Base-by-base conservation (phyloP, 2,329 filamentous ascomycete species). In the Salinomyces thailandicus region DNA sequence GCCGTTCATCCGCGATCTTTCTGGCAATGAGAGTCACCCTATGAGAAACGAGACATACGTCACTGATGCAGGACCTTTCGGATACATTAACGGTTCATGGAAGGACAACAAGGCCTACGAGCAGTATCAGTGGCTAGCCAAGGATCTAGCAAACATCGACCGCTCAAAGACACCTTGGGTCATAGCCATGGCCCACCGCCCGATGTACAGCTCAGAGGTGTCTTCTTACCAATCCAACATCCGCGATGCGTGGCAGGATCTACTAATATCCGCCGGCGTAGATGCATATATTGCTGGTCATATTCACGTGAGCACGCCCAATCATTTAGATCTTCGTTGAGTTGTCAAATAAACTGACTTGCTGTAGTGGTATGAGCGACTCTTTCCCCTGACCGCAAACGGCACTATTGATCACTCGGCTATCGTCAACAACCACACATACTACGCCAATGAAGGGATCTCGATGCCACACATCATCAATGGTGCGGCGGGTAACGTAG, bases 401-500 rank as follows among this genome's bases (percentile, higher is more conserved):
- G 60, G 62, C 7, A 63, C 58, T 12, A 60, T 73, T 52, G 55
- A 68, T 53, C 35, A 37, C 5, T 36, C 37, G 14, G 62, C 62
- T 1, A 54, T 72, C 26, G 39, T 68, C 33, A 58, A 68, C 51
- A 65, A 69, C 42, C 59, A 67, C 50, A 71, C 67, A 7, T 72
- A 69, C 54, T 45, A 49, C 31, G 62, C 62, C 36, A 69, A 69
- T 44, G 55, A 64, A 1, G 68, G 68, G 31, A 58, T 55, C 16
- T 68, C 66, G 13, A 64, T 72, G 41, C 67, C 66, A 2, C 66
- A 71, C 39, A 55, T 72, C 20, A 57, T 67, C 51, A 72, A 71
- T 47, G 69, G 68, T n/a, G 67, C 67, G 59, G 69, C 69, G 3
- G 68, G 69, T 15, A 71, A 71, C 42, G 62, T 71, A 29, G 68